Percentiles rank a stretch among this genome's conserved stretches.
phyloP scores from a whole-genome alignment of 805 yeast genomes.

The Pachysolen tannophilus region DNA sequence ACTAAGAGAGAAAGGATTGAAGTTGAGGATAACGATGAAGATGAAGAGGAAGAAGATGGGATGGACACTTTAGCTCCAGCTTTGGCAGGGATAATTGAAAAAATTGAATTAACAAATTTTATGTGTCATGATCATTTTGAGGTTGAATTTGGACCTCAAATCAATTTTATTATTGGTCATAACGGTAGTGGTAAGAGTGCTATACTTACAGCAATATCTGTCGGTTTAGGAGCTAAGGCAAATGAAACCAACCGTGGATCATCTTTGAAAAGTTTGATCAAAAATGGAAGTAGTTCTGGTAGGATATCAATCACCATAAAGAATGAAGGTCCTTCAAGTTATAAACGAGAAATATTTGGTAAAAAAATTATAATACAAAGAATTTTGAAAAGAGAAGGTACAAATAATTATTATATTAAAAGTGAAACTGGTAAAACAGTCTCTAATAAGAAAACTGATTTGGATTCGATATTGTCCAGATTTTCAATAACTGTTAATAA shows the following conservation, averaged over 20 bases:
- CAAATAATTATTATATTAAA: conserved; percentile 45
- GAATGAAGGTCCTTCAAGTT: conserved; percentile 63
- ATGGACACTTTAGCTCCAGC: conserved; percentile 20
- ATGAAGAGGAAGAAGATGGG: background rate
- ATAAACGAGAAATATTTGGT: conserved; percentile 60
- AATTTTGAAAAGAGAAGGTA: conserved; percentile 44
- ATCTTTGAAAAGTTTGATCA: conserved; percentile 59
- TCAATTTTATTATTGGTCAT: conserved; percentile 82
- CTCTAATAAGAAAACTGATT: conserved; percentile 52
- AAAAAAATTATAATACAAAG: conserved; percentile 63
- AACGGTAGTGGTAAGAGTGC: conserved; percentile 94
- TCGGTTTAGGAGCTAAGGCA: conserved; percentile 86
- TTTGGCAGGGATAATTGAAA: conserved; percentile 61
- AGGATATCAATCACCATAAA: conserved; percentile 55
- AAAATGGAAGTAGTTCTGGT: conserved; percentile 68
- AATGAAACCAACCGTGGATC: conserved; percentile 80
- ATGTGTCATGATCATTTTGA: conserved; percentile 87
- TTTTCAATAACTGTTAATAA: conserved; percentile 79
- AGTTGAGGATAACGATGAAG: background rate
- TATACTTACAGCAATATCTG: conserved; percentile 75
- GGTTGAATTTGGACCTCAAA: conserved; percentile 64
- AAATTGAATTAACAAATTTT: conserved; percentile 60
- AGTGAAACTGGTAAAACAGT: conserved; percentile 42
- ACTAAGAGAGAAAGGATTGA: conserved; percentile 7
- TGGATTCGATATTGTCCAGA: conserved; percentile 60